Evolutionary conservation across 139 green algal genomes (phyloP).

Genomic region (Marvania coccoides): DNA sequence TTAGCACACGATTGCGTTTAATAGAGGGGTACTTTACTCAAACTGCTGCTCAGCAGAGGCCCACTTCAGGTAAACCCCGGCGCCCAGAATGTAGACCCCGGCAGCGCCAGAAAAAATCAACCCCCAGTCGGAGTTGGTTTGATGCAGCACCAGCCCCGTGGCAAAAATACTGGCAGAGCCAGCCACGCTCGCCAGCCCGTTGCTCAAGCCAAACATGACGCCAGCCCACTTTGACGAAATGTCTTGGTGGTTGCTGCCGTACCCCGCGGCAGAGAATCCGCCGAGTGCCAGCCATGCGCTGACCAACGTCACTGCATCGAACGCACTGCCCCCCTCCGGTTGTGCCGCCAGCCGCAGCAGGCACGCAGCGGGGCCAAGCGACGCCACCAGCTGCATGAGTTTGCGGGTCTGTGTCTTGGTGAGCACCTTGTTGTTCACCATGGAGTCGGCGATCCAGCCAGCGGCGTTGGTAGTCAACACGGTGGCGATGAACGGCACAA

Average conservation of each 20-base stretch:
- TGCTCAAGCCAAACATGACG: constrained; percentile 75
- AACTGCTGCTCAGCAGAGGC: constrained; percentile 59
- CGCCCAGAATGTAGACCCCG: constrained; percentile 39
- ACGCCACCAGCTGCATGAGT: constrained; percentile 55
- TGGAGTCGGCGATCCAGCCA: constrained; percentile 55
- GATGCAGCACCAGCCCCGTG: constrained; percentile 46
- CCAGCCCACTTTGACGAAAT: constrained; percentile 50
- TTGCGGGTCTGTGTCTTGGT: constrained; percentile 54
- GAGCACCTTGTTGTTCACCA: constrained; percentile 59
- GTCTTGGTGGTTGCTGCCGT: constrained; percentile 77
- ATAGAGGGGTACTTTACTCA: constrained; percentile 18
- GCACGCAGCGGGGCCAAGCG: constrained; percentile 49
- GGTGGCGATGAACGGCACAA: constrained; percentile 63
- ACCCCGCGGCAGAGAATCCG: constrained; percentile 48
- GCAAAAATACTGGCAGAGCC: constrained; percentile 49
- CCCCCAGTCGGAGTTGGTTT: constrained; percentile 42
- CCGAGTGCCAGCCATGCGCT: constrained; percentile 41
- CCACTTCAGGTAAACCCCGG: constrained; percentile 31
- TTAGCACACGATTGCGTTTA: not conserved
- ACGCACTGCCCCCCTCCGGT: constrained; percentile 7
- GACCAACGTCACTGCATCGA: constrained; percentile 37
- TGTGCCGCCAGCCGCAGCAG: constrained; percentile 45
- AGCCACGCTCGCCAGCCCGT: constrained; percentile 50
- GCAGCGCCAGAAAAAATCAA: constrained; percentile 49
- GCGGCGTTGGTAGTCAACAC: constrained; percentile 47